Percentiles rank a stretch among this genome's conserved stretches.
phyloP scores from a whole-genome alignment of 495 filamentous ascomycete species.

The Darksidea phi region DNA sequence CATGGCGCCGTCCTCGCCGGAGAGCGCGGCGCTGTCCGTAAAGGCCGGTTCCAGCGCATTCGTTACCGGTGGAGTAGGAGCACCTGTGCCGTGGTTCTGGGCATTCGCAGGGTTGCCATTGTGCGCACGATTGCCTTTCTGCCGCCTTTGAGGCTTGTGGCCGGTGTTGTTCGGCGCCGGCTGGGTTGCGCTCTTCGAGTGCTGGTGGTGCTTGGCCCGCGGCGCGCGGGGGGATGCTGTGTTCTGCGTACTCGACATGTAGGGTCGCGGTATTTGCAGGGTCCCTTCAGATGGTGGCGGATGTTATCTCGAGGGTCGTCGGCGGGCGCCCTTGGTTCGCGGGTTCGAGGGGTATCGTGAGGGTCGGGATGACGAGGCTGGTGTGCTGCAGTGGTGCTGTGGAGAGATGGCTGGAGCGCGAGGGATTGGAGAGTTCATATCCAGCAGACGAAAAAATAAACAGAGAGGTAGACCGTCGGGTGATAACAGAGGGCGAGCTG shows the following conservation, averaged over 20 bases:
- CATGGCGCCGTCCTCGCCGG: conserved; percentile 24
- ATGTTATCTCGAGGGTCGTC: conserved; percentile 28
- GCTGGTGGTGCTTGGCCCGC: conserved; percentile 34
- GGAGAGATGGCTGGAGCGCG: conserved; percentile 12
- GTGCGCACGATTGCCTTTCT: conserved; percentile 24
- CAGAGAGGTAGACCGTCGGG: neutral
- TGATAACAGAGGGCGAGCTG: neutral
- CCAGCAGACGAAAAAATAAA: conserved; percentile 12
- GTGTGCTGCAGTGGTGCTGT: neutral
- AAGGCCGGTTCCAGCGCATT: neutral
- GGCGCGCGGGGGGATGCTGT: conserved; percentile 19
- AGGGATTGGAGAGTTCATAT: conserved; percentile 29
- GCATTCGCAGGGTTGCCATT: conserved; percentile 2
- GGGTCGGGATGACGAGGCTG: conserved; percentile 4
- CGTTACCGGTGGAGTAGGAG: neutral
- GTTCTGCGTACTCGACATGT: conserved; percentile 25
- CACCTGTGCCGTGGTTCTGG: conserved; percentile 2
- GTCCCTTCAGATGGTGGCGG: neutral
- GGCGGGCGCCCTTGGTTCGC: conserved; percentile 9
- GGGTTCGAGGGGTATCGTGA: neutral
- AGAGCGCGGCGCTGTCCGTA: conserved; percentile 20
- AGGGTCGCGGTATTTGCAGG: neutral
- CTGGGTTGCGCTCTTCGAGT: conserved; percentile 32
- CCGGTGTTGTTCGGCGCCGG: conserved; percentile 8
- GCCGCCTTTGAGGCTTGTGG: conserved; percentile 9